Evolutionary conservation across 179 eudicot genomes (phyloP), one percentile per base, ranked within the genome.

Genomic region (Spinacia oleracea): DNA sequence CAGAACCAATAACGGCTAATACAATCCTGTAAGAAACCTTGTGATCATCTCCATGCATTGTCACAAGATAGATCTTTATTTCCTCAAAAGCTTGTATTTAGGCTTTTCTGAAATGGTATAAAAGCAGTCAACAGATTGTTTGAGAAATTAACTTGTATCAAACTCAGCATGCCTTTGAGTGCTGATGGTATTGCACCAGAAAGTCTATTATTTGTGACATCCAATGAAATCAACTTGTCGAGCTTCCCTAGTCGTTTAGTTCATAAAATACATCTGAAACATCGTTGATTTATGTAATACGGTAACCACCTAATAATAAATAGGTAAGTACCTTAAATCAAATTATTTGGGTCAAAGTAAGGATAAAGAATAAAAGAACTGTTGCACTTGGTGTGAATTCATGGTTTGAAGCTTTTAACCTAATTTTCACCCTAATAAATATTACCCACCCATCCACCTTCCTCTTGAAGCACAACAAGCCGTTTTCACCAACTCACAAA

Each of bases 171-270:
- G 43, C 98, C 99, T 86, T 85, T 92, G 20, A 94, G 83, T 51
- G 88, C 86, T 21, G 77, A 8, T 7, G 99, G 99, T 72, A 96
- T 92, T 64, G 75, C 74, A 31, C 99, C 99, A 48, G 89, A 84
- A 25, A 96, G 92, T 77, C 88, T 88, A 81, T 96, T 96, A 77
- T 87, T 88, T 6, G 98, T 94, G 34, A 96, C 86, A 78, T 96
- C 98, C 75, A 96, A 90, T 46, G 97, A 82, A 77, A 96, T 98
- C 70, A 96, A 79, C 92, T 96, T 96, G 85, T 94, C 99, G 31
- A 96, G 94, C 83, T 85, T 91, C 68, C 98, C 97, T 20, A 96
- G n/a, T n/a, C n/a, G n/a, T n/a, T n/a, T n/a, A n/a, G n/a, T n/a
- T n/a, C n/a, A n/a, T n/a, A n/a, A n/a, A n/a, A n/a, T n/a, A n/a